Evolutionary conservation across 352 stramenopile species (phyloP), one percentile per base, ranked within the genome.

Genomic region (Aphanomyces astaci): DNA sequence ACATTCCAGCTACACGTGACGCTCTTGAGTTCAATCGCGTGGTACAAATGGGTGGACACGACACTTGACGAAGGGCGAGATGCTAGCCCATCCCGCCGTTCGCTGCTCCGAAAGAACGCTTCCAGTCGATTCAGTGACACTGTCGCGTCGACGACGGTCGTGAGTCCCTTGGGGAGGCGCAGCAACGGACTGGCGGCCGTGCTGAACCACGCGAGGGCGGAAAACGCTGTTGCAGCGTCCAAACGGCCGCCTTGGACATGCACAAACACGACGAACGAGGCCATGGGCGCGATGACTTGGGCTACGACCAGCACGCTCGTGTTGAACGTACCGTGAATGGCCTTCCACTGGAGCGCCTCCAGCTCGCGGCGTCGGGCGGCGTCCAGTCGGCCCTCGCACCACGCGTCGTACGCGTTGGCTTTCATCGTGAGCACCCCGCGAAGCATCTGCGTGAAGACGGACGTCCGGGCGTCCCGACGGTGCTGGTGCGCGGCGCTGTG

Each of bases 121-220:
- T 68, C 62, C 17, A 68, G 62, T 43, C 62, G 46, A 11, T 24
- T 3, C 3, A 68, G 46, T 17, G 62, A 68, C 43, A 68, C 62
- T 7, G 10, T 24, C 19, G 62, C 32, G 33, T 68, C 62, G 15
- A 68, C 25, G 19, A 68, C 2, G 19, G 49, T 68, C 13, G 27
- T 4, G 39, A 68, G 19, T 7, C 57, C 43, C 32, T 60, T 17
- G 13, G 62, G 62, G 10, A 68, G 31, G 17, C 62, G 62, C 19
- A 60, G 43, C 11, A 68, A 33, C 9, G 62, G 62, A 7, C 2
- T 28, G 9, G 62, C 46, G 5, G 62, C 62, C 17, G 43, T 68
- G 25, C 17, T 40, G 49, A 68, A 68, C 62, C 62, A 68, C n/a
- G 62, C 62, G 10, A 68, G 22, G 1, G 62, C 62, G 4, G 62